Base-by-base conservation (phyloP, 139 green algal species). In the Edaphochlamys debaryana region DNA sequence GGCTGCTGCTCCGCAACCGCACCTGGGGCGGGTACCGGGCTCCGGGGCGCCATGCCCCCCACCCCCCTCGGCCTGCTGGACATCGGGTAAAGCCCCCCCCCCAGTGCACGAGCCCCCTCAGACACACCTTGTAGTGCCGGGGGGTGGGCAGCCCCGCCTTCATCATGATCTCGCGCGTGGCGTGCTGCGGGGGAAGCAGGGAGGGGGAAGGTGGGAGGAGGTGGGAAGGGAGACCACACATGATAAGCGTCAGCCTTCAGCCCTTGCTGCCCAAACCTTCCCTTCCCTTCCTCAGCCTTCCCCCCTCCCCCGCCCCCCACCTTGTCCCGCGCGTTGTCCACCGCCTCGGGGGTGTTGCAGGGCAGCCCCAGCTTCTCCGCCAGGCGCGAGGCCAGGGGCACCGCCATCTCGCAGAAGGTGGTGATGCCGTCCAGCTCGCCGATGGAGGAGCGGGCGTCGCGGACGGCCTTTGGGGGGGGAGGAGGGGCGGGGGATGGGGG, bases 361-460 rank as follows among this genome's bases (percentile, higher is more conserved):
- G 94, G 94, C 79, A 98, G 90, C 13, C 94, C 95, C 27, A 98
- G 85, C 42, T 85, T 76, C 90, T 98, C 95, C 50, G 92, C 85
- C 54, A 98, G 90, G 52, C 95, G 91, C 2, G 88, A 63, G 34
- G 95, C 94, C 71, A 98, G 88, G 27, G 95, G 94, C 84, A 96
- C 90, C 2, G 95, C 95, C 83, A 98, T 91, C 87, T 98, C 95
- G 60, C 92, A 97, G 82, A 98, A 98, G 70, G 93, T 98, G 79
- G 86, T 87, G 22, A 98, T 79, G 63, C 95, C 95, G 79, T 98
- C 95, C 63, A 98, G 71, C 56, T 94, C 89, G 3, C 93, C 94
- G 9, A 96, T 48, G 37, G 86, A 69, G 20, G 48, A 67, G 15
- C 66, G 71, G 3, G 82, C 90, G 22, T 63, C 54, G 23, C 68